Evolutionary conservation across 208 protist species (phyloP), one percentile per base, ranked within the genome.

Genomic region (Acanthamoeba polyphaga): DNA sequence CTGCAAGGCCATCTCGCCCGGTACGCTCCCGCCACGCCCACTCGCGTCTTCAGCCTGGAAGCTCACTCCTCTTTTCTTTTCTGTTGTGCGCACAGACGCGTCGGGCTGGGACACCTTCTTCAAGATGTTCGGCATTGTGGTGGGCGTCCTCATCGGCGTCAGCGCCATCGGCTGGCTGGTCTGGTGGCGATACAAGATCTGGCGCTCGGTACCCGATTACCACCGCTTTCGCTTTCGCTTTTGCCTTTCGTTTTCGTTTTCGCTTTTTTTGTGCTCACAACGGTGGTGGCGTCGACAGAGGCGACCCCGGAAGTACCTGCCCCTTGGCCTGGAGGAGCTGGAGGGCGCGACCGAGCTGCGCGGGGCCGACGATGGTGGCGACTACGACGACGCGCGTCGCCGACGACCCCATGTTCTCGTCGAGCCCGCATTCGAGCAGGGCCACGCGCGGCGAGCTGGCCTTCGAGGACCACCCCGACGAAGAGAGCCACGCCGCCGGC

Each of bases 131-230:
- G 85, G 85, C 85, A 72, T 72, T 15, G 15, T 92, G 24, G 38
- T 92, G 22, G 85, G 60, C 55, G 24, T 72, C 19, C 55, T 92
- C 85, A 74, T 92, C 46, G 85, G 55, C 38, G 85, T 74, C 24
- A 76, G 60, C 46, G 85, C 85, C 85, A 46, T 92, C 58, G 85
- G 85, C 32, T 92, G 85, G 85, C 46, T 92, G 19, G 55, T 72
- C 60, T 92, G 85, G 85, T 92, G 85, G 85, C 49, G 55, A 64
- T 92, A 92, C 85, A 92, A 92, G 64, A 22, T 92, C 85, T 92
- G 85, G 85, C 55, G 85, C 32, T 92, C 85, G 55, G 85, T 92
- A 72, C 55, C 17, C 43, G 0, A 12, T 58, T 51, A 12, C 84
- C 49, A 66, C 84, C 43, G 2, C 24, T 7, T 38, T 24, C 7